Evolutionary conservation across 139 green algal genomes (phyloP), one percentile per base, ranked within the genome.

Genomic region (Astrephomene gubernaculifera): DNA sequence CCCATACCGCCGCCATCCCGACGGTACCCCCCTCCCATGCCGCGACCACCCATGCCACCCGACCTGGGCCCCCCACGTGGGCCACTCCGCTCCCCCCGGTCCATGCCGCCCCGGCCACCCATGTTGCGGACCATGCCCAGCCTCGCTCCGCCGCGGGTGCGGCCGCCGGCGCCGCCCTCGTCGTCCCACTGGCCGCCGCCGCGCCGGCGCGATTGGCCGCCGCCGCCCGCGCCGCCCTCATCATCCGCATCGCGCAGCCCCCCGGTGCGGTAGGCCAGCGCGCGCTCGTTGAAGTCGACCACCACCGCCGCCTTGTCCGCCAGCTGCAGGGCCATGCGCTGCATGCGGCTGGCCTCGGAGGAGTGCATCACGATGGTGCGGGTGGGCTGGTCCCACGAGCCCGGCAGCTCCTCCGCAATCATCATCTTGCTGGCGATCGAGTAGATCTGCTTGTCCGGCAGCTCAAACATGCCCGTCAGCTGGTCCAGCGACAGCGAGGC

Each of bases 241-340:
- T 93, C 90, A 45, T 93, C 92, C 27, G 90, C 88, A 29, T 91
- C 87, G 29, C 91, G 83, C 39, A 94, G 54, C 53, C 83, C 85
- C 53, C 94, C 96, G 22, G 95, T 98, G 83, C 95, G 92, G 88
- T 98, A 93, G 38, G 93, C 89, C 44, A 97, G 90, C 4, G 96
- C 96, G 36, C 96, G 91, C 92, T 99, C 97, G 86, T 99, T 99
- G 35, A 98, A 91, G 81, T 99, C 97, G n/a, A 99, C 93, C 45
- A 99, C 86, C 2, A 95, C 86, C 0, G 89, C 91, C 33, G 64
- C 90, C 87, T 96, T 97, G 81, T 98, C 95, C 7, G 93, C 90
- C 79, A 98, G 96, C 79, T 94, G 85, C 61, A 92, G 73, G 4
- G 95, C 94, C 39, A 97, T 86, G 6, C 87, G 81, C 93, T 98